These are phyloP conservation scores for Coemansia sp. DNA, from an alignment of 192 early-diverging fungal genomes.

Conservation along the genomic window DNA sequence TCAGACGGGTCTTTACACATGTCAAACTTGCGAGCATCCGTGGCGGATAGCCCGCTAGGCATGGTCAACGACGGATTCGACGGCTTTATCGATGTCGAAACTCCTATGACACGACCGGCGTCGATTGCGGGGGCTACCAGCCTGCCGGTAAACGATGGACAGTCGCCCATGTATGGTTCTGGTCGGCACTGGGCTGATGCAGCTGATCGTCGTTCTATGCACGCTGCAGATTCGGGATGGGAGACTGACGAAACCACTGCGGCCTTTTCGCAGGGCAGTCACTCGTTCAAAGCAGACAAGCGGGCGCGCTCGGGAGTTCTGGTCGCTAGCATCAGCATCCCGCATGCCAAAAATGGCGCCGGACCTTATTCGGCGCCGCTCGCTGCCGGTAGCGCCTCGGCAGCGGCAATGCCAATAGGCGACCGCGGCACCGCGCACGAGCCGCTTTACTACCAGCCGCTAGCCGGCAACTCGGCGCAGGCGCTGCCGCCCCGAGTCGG, in stretches of 20 bases:
- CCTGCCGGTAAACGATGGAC: not conserved
- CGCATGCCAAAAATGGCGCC: conserved; percentile 1
- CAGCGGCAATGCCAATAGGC: not conserved
- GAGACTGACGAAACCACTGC: conserved; percentile 38
- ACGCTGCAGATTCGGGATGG: conserved; percentile 39
- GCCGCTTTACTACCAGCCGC: conserved; percentile 38
- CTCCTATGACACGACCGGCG: conserved; percentile 9
- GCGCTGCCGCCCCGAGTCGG: conserved; percentile 1
- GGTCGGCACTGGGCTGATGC: not conserved
- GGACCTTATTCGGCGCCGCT: conserved; percentile 41
- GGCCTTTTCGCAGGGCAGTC: not conserved
- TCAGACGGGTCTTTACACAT: conserved; percentile 32
- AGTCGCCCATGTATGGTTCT: not conserved
- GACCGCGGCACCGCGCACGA: not conserved
- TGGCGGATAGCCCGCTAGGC: not conserved
- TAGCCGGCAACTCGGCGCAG: conserved; percentile 1
- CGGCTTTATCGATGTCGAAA: conserved; percentile 13
- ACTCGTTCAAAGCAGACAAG: not conserved
- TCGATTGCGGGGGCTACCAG: conserved; percentile 34
- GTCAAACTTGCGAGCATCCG: conserved; percentile 1
- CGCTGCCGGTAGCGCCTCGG: not conserved
- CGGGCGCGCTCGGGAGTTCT: not conserved
- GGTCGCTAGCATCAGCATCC: conserved; percentile 28
- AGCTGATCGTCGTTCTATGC: not conserved
- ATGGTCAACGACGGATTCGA: conserved; percentile 38